Base-by-base conservation (phyloP, 768 basidiomycete genomes). In the Tubosaeta brunneosetosa region DNA sequence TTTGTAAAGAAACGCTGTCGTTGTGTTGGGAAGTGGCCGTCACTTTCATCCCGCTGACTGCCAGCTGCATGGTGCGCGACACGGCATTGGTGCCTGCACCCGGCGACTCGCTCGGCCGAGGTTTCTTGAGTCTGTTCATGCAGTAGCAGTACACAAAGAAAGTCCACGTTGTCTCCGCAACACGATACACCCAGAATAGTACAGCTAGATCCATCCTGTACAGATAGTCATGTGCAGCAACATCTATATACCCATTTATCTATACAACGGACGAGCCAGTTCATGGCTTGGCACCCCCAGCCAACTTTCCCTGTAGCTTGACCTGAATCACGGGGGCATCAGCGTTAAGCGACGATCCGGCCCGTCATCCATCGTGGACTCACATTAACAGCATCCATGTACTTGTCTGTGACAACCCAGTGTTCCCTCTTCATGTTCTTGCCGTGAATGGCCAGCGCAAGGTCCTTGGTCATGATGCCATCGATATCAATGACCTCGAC, bases 381-480 rank as follows among this genome's bases (percentile, higher is more conserved):
- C 60, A 91, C 91, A 66, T 92, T 91, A 44, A 95, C 93, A 46
- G 85, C 81, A 71, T 94, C 91, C 91, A 97, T 86, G 66, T 95
- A 97, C 42, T 80, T 88, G 68, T 91, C 84, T 4, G 94, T 97
- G 25, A 93, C 73, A n/a, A 97, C 95, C 91, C 94, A 98, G 72
- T 97, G 89, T 62, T 94, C 92, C 61, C 94, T 79, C 76, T 86
- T 83, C 90, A 95, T 83, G 57, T 81, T 69, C 77, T 88, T 88
- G 34, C 94, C 94, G 62, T 97, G 86, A 66, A 97, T 97, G 2
- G 92, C 86, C 22, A 98, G 77, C 29, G 95, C 95, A 45, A 98
- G 75, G 73, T 98, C 95, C 81, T 97, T 97, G 53, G 94, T 97
- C 94, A 97, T 97, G 49, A 97, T 65, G 0, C 86, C 86, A 63